Base-by-base conservation (phyloP, 2,329 filamentous ascomycete genomes). In the Neonectria sp. region DNA sequence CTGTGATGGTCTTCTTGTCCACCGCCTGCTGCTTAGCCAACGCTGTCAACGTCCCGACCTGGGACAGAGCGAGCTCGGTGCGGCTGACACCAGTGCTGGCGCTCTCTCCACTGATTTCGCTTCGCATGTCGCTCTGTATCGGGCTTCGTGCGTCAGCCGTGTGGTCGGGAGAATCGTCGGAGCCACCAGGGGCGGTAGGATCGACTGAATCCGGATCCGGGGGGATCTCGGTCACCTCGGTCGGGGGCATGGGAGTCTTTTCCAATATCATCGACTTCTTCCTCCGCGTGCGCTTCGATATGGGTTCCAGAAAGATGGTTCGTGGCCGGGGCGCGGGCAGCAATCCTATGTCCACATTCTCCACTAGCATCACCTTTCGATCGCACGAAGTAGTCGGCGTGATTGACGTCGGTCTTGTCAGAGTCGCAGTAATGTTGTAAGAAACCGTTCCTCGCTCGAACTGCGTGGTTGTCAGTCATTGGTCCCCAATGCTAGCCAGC, bases 371-470 rank as follows among this genome's bases (percentile, higher is more conserved):
- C 25, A 99, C 87, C 76, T 95, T 95, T 68, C 91, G 89, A 72
- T 97, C 94, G 81, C 93, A 96, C 40, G 90, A 92, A 11, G 91
- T 88, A 3, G 92, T 95, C 2, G 95, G 92, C 15, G 92, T 88
- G 68, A 98, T 97, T 6, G 95, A 91, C 0, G 93, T 96, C 24
- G 96, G 95, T 63, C 95, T 90, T 24, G 95, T 98, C 64, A 98
- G 81, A 9, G 95, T 98, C 35, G 95, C 92, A 6, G 94, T 95
- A 74, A 98, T 89, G 83, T 95, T 90, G 82, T 98, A 99, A 24
- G 93, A 92, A 75, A 99, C 94, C 2, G 94, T 95, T 40, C 96
- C 96, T 77, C 95, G 91, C 82, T 98, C 96, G 80, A 99, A 99
- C 95, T 98, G 80, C 31, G 29, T 40, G 11, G 12, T 25, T 17